Base-by-base conservation (phyloP, 129 eudicot genomes). In the Lactuca saligna region DNA sequence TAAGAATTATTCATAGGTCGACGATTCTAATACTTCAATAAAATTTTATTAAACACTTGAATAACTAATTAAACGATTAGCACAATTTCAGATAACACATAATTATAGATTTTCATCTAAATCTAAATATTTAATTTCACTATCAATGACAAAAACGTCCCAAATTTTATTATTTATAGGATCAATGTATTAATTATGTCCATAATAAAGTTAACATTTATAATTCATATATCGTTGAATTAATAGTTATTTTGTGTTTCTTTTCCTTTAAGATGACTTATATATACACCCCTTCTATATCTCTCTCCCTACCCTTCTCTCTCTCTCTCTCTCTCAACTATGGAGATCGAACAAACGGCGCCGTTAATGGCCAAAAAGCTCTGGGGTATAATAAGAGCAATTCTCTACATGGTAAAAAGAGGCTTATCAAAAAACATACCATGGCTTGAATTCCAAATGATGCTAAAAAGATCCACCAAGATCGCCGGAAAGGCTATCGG, bases 401-500 rank as follows among this genome's bases (percentile, higher is more conserved):
- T 87, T 4, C 50, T 85, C 12, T 77, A 76, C 77, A 83, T 90
- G 81, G 10, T 83, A 64, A 85, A 73, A 51, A 90, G 81, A 74
- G 78, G 79, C 29, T 49, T 87, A 7, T 62, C 82, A 8, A 84
- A 82, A 73, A 81, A 72, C 79, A 84, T 82, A n/a, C 63, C 86
- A 17, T 80, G 85, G 86, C 39, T 82, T 6, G 91, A 82, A 16
- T 66, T 90, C 38, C 82, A 82, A 63, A 55, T 81, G 78, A 59
- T 90, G 66, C 25, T 87, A 5, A 85, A 87, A 68, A 68, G 81
- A 54, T 82, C 91, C 54, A 82, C 90, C 55, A 81, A 89, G 63
- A 3, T 86, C 12, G 92, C 87, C 7, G 73, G 85, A 77, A 86
- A 89, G 69, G 84, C 87, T 74, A 69, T 88, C 29, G 74, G 79